phyloP scores from a whole-genome alignment of 1,284 basidiomycete species.

The Moesziomyces parantarcticus region DNA sequence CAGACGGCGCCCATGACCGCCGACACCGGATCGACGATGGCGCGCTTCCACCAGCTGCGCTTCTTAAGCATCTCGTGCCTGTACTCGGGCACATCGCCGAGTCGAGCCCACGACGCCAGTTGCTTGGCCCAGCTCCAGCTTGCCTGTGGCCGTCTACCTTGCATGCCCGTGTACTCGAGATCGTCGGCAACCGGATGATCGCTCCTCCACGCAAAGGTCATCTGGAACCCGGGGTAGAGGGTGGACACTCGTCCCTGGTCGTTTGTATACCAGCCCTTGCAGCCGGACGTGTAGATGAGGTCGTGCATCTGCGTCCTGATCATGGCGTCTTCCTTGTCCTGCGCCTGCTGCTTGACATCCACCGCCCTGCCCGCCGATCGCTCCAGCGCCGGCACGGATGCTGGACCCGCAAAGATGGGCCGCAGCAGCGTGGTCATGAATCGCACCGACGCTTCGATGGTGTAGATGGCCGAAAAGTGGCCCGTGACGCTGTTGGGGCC shows the following conservation, averaged over 20 bases:
- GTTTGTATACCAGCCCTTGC: slow-evolving; percentile 47
- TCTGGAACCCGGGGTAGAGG: slow-evolving; percentile 31
- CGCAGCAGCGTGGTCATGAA: slow-evolving; percentile 22
- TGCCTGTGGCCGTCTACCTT: slow-evolving; percentile 3
- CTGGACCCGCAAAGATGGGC: slow-evolving; percentile 22
- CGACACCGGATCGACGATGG: slow-evolving; percentile 2
- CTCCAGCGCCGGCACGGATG: not conserved
- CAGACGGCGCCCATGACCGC: not conserved
- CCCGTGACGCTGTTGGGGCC: slow-evolving; percentile 53
- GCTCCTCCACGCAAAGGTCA: slow-evolving; percentile 31
- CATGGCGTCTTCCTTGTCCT: slow-evolving; percentile 41
- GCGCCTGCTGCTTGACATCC: slow-evolving; percentile 25
- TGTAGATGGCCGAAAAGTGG: slow-evolving; percentile 39
- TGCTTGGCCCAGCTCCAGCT: slow-evolving; percentile 23
- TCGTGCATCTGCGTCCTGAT: slow-evolving; percentile 32
- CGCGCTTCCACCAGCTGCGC: slow-evolving; percentile 1
- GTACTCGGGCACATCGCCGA: slow-evolving; percentile 37
- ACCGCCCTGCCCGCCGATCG: slow-evolving; percentile 20
- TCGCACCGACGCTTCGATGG: slow-evolving; percentile 30
- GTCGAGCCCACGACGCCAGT: slow-evolving; percentile 12
- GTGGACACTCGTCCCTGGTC: slow-evolving; percentile 24
- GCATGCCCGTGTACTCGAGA: slow-evolving; percentile 15
- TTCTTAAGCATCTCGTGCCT: slow-evolving; percentile 3
- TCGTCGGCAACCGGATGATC: slow-evolving; percentile 27
- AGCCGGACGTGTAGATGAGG: slow-evolving; percentile 41